These are phyloP conservation scores for Camellia granthamiana DNA, from an alignment of 148 eudicot species.

Conservation along the genomic window DNA sequence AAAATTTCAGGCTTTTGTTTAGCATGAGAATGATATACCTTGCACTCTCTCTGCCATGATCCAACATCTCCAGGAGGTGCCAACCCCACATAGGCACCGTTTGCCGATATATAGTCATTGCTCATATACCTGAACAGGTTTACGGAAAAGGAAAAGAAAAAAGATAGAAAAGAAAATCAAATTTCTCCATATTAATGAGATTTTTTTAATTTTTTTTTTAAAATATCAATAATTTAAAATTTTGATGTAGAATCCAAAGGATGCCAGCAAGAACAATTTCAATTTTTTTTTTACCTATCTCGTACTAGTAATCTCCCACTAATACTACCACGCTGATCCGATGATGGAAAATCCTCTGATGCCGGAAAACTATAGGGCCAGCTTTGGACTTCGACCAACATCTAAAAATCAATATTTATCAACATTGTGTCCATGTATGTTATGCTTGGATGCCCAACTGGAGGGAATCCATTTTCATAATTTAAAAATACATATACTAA, in stretches of 20 bases:
- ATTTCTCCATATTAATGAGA: background rate
- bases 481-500: too few relatives aligned
- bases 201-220: too few relatives aligned
- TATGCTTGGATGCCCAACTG: too few relatives aligned
- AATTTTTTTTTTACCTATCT: slow-evolving; percentile 49
- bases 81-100: slow-evolving; percentile 73
- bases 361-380: slow-evolving; percentile 92
- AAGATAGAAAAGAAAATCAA: too few relatives aligned
- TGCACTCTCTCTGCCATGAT: slow-evolving; percentile 96
- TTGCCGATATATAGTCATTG: slow-evolving; percentile 48
- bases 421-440: background rate
- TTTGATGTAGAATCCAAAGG: background rate
- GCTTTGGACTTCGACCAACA: slow-evolving; percentile 47
- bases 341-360: slow-evolving; percentile 71
- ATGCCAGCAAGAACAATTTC: background rate
- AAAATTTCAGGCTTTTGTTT: too few relatives aligned
- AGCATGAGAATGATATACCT: slow-evolving; percentile 38
- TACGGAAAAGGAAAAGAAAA: background rate
- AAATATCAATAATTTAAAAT: too few relatives aligned
- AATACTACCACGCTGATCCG: slow-evolving; percentile 61
- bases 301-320: slow-evolving; percentile 60
- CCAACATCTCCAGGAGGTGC: slow-evolving; percentile 87
- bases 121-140: slow-evolving; percentile 35
- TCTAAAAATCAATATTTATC: slow-evolving; percentile 23
- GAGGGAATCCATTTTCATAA: too few relatives aligned